Percentiles rank a stretch among this genome's conserved stretches.
phyloP scores from a whole-genome alignment of 768 basidiomycete species.

The Boletus coccyginus region DNA sequence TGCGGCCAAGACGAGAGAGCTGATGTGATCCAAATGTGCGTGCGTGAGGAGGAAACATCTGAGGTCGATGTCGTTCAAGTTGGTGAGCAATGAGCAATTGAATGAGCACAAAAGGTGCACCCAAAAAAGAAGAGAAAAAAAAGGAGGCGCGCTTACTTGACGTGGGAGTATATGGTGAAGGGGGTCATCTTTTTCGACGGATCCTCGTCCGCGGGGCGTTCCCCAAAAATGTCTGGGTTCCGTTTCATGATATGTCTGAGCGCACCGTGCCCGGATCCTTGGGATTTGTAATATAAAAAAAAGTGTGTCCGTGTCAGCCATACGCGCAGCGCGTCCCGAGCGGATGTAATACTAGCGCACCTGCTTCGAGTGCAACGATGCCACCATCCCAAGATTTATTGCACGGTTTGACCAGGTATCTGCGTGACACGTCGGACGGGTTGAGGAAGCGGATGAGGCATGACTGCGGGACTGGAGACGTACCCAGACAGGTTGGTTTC shows the following conservation, averaged over 20 bases:
- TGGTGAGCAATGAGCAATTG: not conserved
- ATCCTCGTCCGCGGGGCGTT: slow-evolving; percentile 9
- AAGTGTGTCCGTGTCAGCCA: not conserved
- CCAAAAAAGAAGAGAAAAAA: not conserved
- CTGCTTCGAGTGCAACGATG: slow-evolving; percentile 83
- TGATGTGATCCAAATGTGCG: slow-evolving; percentile 89
- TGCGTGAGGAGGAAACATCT: slow-evolving; percentile 88
- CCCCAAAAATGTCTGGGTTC: slow-evolving; percentile 55
- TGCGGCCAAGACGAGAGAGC: slow-evolving; percentile 77
- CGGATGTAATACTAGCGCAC: slow-evolving; percentile 35
- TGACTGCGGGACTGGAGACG: slow-evolving; percentile 24
- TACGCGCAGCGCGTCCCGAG: not conserved
- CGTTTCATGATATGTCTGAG: slow-evolving; percentile 56
- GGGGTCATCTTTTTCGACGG: slow-evolving; percentile 20
- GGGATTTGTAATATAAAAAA: too few species aligned
- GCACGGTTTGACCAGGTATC: slow-evolving; percentile 84
- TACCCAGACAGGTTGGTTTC: slow-evolving; percentile 89
- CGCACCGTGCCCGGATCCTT: slow-evolving; percentile 87
- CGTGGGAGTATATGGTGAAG: slow-evolving; percentile 28
- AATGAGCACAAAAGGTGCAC: not conserved
- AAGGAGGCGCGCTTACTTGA: slow-evolving; percentile 25
- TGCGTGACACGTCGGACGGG: slow-evolving; percentile 30
- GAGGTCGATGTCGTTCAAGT: not conserved
- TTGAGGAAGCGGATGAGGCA: not conserved
- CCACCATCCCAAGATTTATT: slow-evolving; percentile 73